Conservation (phyloP, 2,329 filamentous ascomycete genomes). For the Polychaeton citri region DNA sequence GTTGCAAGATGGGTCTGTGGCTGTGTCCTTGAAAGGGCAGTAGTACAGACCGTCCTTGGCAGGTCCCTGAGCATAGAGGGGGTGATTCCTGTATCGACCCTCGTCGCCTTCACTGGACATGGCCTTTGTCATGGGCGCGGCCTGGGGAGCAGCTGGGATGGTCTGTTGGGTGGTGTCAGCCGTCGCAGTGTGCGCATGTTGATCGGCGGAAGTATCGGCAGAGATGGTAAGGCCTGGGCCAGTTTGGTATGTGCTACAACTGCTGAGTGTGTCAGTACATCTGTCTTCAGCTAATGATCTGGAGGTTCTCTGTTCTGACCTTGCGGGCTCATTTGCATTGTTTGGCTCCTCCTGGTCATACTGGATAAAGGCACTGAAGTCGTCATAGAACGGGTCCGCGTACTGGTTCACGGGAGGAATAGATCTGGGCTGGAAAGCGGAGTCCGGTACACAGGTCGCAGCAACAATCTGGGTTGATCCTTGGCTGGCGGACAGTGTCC, state of each 20-base stretch:
- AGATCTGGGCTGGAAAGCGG: neutral
- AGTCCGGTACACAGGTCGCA: neutral
- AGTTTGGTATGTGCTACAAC: neutral
- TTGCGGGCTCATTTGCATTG: slow-evolving; percentile 4
- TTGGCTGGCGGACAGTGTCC: neutral
- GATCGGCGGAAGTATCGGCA: neutral
- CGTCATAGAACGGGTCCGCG: slow-evolving; percentile 7
- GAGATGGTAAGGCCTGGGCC: neutral
- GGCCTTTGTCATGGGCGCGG: slow-evolving; percentile 5
- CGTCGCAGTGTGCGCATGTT: neutral
- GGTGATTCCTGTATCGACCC: slow-evolving; percentile 37
- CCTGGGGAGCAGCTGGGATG: slow-evolving; percentile 2
- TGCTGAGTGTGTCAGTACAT: neutral
- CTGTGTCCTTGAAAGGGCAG: slow-evolving; percentile 62
- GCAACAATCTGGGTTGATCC: neutral
- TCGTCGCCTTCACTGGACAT: slow-evolving; percentile 16
- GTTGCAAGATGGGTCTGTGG: slow-evolving; percentile 53
- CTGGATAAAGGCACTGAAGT: slow-evolving; percentile 16
- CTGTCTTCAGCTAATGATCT: neutral
- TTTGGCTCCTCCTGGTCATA: slow-evolving; percentile 15
- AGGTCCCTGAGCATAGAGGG: slow-evolving; percentile 55
- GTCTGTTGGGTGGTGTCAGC: neutral
- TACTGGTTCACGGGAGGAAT: slow-evolving; percentile 1
- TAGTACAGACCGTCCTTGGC: slow-evolving; percentile 73
- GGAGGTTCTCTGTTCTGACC: slow-evolving; percentile 10